These are phyloP conservation scores for Annona cherimola DNA, from an alignment of 164 flowering plant species.

Conservation along the genomic window DNA sequence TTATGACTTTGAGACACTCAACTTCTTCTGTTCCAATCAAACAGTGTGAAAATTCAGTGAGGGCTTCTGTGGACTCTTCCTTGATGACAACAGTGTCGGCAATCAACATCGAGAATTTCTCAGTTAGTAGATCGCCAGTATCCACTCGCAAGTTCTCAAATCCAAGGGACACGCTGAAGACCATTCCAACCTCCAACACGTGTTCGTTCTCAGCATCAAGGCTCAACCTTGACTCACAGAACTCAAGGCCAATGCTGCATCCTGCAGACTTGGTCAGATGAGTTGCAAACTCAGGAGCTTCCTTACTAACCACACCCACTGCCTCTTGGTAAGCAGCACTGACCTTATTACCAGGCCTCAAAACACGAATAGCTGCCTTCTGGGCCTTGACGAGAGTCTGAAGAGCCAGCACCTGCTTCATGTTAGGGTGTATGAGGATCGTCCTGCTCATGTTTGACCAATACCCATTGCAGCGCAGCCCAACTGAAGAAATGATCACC, in stretches of 20 bases:
- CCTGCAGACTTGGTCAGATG: slow-evolving; percentile 69
- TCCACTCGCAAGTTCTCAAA: slow-evolving; percentile 56
- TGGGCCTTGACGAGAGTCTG: slow-evolving; percentile 75
- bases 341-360: slow-evolving; percentile 57
- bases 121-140: slow-evolving; percentile 39
- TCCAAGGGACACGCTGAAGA: slow-evolving; percentile 72
- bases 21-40: slow-evolving; percentile 44
- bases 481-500: slow-evolving; percentile 68
- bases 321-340: slow-evolving; percentile 58
- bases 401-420: slow-evolving; percentile 66
- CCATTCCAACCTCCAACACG: slow-evolving; percentile 59
- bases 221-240: slow-evolving; percentile 64
- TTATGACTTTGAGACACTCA: slow-evolving; percentile 69
- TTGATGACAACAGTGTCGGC: slow-evolving; percentile 67
- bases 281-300: slow-evolving; percentile 55
- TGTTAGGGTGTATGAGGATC: slow-evolving; percentile 59
- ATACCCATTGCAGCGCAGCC: slow-evolving; percentile 65
- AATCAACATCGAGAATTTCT: slow-evolving; percentile 51
- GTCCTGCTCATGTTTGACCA: slow-evolving; percentile 78
- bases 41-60: slow-evolving; percentile 20
- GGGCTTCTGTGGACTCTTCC: slow-evolving; percentile 37
- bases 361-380: slow-evolving; percentile 57
- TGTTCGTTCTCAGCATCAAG: slow-evolving; percentile 66
- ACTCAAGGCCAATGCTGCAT: slow-evolving; percentile 77
- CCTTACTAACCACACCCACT: slow-evolving; percentile 46